phyloP scores from a whole-genome alignment of 2,329 filamentous ascomycete species.

The Dothistroma septosporum region DNA sequence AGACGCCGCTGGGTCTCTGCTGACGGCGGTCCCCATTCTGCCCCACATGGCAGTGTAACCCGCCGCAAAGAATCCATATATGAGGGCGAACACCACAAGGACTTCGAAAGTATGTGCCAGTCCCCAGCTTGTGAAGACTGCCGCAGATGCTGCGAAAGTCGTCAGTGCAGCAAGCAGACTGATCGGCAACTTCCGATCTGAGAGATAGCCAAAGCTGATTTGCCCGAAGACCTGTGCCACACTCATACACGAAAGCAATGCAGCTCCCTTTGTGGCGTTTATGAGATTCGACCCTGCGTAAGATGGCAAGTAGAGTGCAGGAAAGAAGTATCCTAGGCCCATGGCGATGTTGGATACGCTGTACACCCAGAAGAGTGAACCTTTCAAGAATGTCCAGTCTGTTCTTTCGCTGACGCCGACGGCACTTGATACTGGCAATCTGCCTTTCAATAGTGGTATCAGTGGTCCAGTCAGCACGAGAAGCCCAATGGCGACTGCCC shows the following conservation, averaged over 20 bases:
- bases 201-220: constrained; percentile 35
- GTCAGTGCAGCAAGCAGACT: constrained; percentile 35
- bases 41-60: constrained; percentile 37
- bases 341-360: constrained; percentile 37
- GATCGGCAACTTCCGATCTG: constrained; percentile 36
- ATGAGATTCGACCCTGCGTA: constrained; percentile 33
- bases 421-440: constrained; percentile 28
- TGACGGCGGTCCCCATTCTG: constrained; percentile 21
- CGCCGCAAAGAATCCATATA: constrained; percentile 46
- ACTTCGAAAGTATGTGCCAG: constrained; percentile 37
- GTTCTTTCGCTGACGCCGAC: constrained; percentile 23
- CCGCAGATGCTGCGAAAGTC: constrained; percentile 40
- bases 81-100: constrained; percentile 40
- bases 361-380: constrained; percentile 32
- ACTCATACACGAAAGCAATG: constrained; percentile 38
- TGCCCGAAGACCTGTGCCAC: constrained; percentile 37
- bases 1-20: constrained; percentile 16
- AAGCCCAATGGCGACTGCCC: constrained; percentile 21
- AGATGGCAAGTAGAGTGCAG: constrained; percentile 38
- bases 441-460: constrained; percentile 33
- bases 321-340: constrained; percentile 40
- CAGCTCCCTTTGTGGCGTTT: constrained; percentile 24
- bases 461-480: constrained; percentile 34
- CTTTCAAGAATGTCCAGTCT: constrained; percentile 32
- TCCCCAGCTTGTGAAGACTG: constrained; percentile 48